Evolutionary conservation across 2,329 filamentous ascomycete genomes (phyloP), one percentile per base, ranked within the genome.

Genomic region (Pseudocercospora vitis): DNA sequence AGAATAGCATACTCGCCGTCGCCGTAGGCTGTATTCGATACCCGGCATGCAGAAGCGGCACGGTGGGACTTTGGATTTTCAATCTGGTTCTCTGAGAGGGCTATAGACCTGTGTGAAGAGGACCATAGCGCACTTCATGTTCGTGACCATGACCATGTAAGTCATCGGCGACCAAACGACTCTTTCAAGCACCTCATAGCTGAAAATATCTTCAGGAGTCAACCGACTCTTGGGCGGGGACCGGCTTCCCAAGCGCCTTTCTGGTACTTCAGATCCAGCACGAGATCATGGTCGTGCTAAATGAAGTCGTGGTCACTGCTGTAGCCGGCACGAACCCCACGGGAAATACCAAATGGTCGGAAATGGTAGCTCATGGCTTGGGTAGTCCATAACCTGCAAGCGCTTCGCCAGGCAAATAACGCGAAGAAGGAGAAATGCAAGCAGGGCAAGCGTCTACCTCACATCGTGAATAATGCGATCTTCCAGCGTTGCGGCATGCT

Each of bases 231-330:
- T 40, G 23, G 11, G 42, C 31, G 3, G 28, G 16, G 2, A 11
- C 42, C 7, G 39, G 47, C 2, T 37, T 55, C 18, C 48, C 52
- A 0, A 12, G 32, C 11, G 52, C 52, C 6, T 16, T 55, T 1
- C 3, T 26, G 12, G 24, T n/a, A 1, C 19, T 55, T 2, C 39
- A 55, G 37, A 18, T 6, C 12, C 52, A 55, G 4, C 48, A 42
- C 23, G 52, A 55, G 14, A 16, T 55, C 6, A 14, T 55, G n/a
- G 19, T 18, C n/a, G 12, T 26, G 3, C 26, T 55, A 3, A 12
- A 31, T 21, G 19, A 48, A 3, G 7, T 55, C 7, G 12, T 48
- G 0, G 1, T 31, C 1, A n/a, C 7, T 1, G 18, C 50, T 19
- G 16, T 45, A 9, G 39, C n/a, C 1, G 47, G 14, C 7, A 1